Evolutionary conservation across 129 eudicot species (phyloP), one percentile per base, ranked within the genome.

Genomic region (Artemisia argyi): DNA sequence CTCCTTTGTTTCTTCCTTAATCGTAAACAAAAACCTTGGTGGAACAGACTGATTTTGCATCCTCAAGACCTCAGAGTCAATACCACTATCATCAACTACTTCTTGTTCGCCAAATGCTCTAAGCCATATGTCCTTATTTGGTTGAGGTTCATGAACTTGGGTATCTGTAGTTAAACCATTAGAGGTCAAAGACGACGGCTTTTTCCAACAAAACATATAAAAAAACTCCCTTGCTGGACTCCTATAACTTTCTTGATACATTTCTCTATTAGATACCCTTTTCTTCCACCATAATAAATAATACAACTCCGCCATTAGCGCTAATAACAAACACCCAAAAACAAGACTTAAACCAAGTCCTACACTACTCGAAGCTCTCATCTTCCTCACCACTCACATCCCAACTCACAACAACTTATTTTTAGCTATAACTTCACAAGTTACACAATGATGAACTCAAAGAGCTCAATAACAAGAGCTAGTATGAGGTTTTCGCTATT

Each of bases 271-370:
- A 5, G 82, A 71, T 61, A 81, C 85, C 66, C 74, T 88, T 66
- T 91, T 90, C 75, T 90, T 90, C 91, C 96, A 87, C 94, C 96
- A 87, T 78, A 90, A 70, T 35, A 90, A 57, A 74, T 90, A 90
- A 80, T 87, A 90, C 64, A 87, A 78, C 76, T 90, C 96, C 17
- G 87, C 94, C 59, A 87, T 28, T 47, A 87, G 87, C 22, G 96
- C 94, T 60, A 90, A 19, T 9, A 90, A 68, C 9, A 90, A 78
- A 76, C 91, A 85, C 61, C 90, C 90, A 78, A 90, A 90, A 26
- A 87, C 85, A 72, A 90, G 78, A 81, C 91, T 85, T 48, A 90
- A 59, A 24, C 86, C 96, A 62, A 90, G 85, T 30, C 91, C 93
- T 53, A 90, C 81, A 67, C 81, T 69, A 61, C 81, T 77, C n/a